phyloP scores from a whole-genome alignment of 208 protist genomes.

The Crithidia mellificae region DNA sequence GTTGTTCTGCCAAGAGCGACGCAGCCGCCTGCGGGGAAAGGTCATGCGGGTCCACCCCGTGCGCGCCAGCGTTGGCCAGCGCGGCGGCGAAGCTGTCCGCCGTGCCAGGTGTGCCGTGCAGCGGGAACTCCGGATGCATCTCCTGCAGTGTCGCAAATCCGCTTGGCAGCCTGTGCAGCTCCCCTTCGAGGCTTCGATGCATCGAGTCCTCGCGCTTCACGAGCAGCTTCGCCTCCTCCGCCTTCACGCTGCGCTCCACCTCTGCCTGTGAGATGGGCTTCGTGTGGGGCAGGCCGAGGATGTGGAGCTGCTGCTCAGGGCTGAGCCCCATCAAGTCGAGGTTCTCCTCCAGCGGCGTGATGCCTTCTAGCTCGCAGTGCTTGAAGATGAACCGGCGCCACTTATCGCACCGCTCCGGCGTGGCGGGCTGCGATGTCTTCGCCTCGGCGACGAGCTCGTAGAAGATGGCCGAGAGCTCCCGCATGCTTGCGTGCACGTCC shows the following conservation, averaged over 20 bases:
- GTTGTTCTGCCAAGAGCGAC: too few species aligned
- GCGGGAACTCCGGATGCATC: background rate
- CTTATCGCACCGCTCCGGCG: slow-evolving; percentile 72
- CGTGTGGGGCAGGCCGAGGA: slow-evolving; percentile 80
- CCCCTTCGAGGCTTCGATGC: slow-evolving; percentile 14
- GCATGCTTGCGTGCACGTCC: slow-evolving; percentile 72
- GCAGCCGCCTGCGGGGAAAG: too few species aligned
- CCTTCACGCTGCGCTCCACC: slow-evolving; percentile 66
- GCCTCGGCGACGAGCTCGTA: slow-evolving; percentile 87
- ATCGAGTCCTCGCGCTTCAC: slow-evolving; percentile 54
- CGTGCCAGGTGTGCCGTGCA: background rate
- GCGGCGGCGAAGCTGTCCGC: slow-evolving; percentile 6
- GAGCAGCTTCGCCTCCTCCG: slow-evolving; percentile 71
- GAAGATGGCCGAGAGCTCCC: slow-evolving; percentile 76
- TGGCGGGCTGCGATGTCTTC: slow-evolving; percentile 72
- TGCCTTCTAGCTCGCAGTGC: slow-evolving; percentile 77
- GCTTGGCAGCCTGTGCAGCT: slow-evolving; percentile 1
- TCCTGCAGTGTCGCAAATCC: background rate
- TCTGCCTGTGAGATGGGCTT: slow-evolving; percentile 66
- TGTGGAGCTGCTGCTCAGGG: slow-evolving; percentile 74
- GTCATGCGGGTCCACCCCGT: too few species aligned
- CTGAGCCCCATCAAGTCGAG: slow-evolving; percentile 59
- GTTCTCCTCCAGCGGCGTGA: slow-evolving; percentile 53
- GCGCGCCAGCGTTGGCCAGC: slow-evolving; percentile 6
- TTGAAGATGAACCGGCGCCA: slow-evolving; percentile 76